A percentile compares a stretch with the other conserved stretches of the same genome.
Conservation (phyloP, 805 yeast species). For the Kuraishia piskuri region DNA sequence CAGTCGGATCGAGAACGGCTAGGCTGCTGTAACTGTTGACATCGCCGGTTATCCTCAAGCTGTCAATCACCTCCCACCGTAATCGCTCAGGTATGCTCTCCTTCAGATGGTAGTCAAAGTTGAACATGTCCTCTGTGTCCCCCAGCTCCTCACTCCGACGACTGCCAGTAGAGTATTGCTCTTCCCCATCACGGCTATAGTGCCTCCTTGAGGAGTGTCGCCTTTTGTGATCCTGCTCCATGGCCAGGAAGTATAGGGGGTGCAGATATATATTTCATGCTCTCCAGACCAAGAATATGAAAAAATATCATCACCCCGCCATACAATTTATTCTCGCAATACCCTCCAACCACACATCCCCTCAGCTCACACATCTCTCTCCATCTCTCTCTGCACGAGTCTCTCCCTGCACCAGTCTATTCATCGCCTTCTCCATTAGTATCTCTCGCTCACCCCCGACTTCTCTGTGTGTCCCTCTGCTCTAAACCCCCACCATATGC, state of each 20-base stretch:
- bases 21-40: neutral
- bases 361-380: too few species aligned
- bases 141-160: neutral
- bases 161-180: neutral
- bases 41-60: neutral
- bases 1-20: neutral
- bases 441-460: too few species aligned
- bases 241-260: neutral
- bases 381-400: too few species aligned
- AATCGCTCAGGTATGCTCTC: constrained; percentile 17
- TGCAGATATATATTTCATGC: neutral
- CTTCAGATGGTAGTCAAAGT: constrained; percentile 25
- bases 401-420: too few species aligned
- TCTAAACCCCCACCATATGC: too few species aligned
- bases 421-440: too few species aligned
- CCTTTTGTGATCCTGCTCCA: neutral
- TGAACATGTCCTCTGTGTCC: constrained; percentile 17
- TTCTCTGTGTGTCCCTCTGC: too few species aligned
- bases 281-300: neutral
- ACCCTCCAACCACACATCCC: too few species aligned
- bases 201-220: neutral
- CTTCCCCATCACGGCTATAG: neutral
- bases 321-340: neutral
- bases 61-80: constrained; percentile 6
- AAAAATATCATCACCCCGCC: neutral